These are phyloP conservation scores for Aspergillus sp. DNA, from an alignment of 2,329 filamentous ascomycete species.

Conservation along the genomic window DNA sequence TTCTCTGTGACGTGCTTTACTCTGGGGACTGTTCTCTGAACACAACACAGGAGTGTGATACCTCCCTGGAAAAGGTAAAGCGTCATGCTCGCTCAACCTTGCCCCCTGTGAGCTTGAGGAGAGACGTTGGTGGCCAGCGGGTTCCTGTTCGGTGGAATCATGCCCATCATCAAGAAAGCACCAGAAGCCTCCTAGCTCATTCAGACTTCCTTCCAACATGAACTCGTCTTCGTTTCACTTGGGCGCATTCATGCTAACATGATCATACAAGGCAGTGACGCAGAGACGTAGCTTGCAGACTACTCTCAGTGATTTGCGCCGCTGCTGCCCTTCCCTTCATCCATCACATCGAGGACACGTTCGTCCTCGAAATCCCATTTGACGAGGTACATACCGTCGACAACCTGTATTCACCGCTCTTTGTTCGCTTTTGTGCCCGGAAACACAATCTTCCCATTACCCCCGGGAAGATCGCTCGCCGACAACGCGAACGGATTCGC, in stretches of 20 bases:
- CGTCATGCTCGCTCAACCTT: slow-evolving; percentile 20
- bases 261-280: slow-evolving; percentile 30
- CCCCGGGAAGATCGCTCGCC: slow-evolving; percentile 45
- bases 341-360: slow-evolving; percentile 8
- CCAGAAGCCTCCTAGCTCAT: slow-evolving; percentile 3
- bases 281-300: slow-evolving; percentile 22
- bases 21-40: slow-evolving; percentile 19
- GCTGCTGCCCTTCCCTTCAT: slow-evolving; percentile 21
- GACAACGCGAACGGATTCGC: slow-evolving; percentile 37
- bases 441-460: slow-evolving; percentile 47
- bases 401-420: slow-evolving; percentile 72
- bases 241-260: slow-evolving; percentile 31
- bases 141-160: slow-evolving; percentile 8
- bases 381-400: slow-evolving; percentile 41
- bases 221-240: slow-evolving; percentile 16
- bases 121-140: slow-evolving; percentile 10
- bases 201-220: slow-evolving; percentile 1
- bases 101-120: slow-evolving; percentile 16
- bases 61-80: slow-evolving; percentile 37
- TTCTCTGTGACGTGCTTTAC: slow-evolving; percentile 19
- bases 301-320: slow-evolving; percentile 21
- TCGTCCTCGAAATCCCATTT: slow-evolving; percentile 7
- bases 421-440: slow-evolving; percentile 57
- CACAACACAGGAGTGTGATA: slow-evolving; percentile 7
- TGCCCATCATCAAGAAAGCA: slow-evolving; percentile 2